phyloP scores from a whole-genome alignment of 2,329 filamentous ascomycete genomes.

The Aspergillus sp. region DNA sequence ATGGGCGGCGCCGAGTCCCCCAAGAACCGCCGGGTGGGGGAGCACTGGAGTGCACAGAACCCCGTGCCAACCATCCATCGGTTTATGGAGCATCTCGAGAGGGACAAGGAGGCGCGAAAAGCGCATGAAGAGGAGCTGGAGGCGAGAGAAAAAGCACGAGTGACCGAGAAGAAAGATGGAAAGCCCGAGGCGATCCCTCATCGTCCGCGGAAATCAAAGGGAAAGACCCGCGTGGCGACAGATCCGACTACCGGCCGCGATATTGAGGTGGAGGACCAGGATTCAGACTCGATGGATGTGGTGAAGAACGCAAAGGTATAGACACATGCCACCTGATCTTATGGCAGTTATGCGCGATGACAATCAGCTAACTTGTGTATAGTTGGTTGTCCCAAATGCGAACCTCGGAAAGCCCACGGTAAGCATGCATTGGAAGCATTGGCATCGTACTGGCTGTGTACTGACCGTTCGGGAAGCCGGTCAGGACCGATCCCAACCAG shows the following conservation, averaged over 20 bases:
- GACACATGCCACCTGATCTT: background rate
- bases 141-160: slow-evolving; percentile 25
- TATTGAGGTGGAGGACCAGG: slow-evolving; percentile 80
- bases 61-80: slow-evolving; percentile 84
- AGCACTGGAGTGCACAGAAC: slow-evolving; percentile 80
- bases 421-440: slow-evolving; percentile 24
- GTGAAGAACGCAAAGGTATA: slow-evolving; percentile 70
- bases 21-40: slow-evolving; percentile 49
- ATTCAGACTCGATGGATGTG: slow-evolving; percentile 66
- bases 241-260: slow-evolving; percentile 87
- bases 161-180: background rate
- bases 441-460: background rate
- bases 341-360: background rate
- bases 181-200: slow-evolving; percentile 42
- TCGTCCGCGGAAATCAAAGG: slow-evolving; percentile 43
- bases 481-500: slow-evolving; percentile 70
- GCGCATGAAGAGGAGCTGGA: slow-evolving; percentile 36
- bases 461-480: slow-evolving; percentile 43
- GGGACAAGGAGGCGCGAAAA: slow-evolving; percentile 70
- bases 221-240: slow-evolving; percentile 63
- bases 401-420: slow-evolving; percentile 74
- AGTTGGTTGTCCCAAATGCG: slow-evolving; percentile 84
- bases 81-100: slow-evolving; percentile 76
- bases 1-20: slow-evolving; percentile 18
- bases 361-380: slow-evolving; percentile 5